Base-by-base conservation (phyloP, 352 stramenopile genomes). In the Phytopythium delawarense region DNA sequence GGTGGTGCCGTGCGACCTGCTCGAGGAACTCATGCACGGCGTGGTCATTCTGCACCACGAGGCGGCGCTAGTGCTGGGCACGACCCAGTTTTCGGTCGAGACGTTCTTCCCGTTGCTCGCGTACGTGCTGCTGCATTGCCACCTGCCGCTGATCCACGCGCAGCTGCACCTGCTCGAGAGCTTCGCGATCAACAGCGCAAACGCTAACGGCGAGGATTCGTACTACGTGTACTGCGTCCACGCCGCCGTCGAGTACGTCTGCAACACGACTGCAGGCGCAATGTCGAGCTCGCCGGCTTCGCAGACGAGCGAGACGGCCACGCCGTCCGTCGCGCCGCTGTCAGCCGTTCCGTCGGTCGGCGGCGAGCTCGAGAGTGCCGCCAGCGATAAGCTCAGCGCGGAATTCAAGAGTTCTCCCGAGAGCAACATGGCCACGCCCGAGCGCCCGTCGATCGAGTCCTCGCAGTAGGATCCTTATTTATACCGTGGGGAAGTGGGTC, bases 171-270 rank as follows among this genome's bases (percentile, higher is more conserved):
- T 93, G 61, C 67, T 95, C 30, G 86, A 95, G 65, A 88, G 89
- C 51, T 95, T 79, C 21, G 86, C 86, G n/a, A 91, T 95, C 69
- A 89, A 75, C 32, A 75, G 70, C 39, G 70, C 81, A 20, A 95
- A 92, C 50, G 78, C 76, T 30, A 95, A 93, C 34, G 86, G 86
- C 9, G 86, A 95, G 64, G 86, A 93, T 57, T 91, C 86, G n/a
- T 95, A 95, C 63, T 95, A 95, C 62, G 86, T 95, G 18, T 95
- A 95, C 55, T 95, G 86, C 62, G 84, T 95, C 18, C 86, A 95
- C 44, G 84, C 82, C 0, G 86, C 86, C 4, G 80, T 95, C 21
- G 86, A 95, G 69, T 91, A 88, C 65, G 73, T 95, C 16, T 95
- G 86, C 71, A 95, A 91, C 62, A 87, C 78, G 12, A 69, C 77